Conservation (phyloP, 2,329 filamentous ascomycete species). For the Fusarium tupiense region DNA sequence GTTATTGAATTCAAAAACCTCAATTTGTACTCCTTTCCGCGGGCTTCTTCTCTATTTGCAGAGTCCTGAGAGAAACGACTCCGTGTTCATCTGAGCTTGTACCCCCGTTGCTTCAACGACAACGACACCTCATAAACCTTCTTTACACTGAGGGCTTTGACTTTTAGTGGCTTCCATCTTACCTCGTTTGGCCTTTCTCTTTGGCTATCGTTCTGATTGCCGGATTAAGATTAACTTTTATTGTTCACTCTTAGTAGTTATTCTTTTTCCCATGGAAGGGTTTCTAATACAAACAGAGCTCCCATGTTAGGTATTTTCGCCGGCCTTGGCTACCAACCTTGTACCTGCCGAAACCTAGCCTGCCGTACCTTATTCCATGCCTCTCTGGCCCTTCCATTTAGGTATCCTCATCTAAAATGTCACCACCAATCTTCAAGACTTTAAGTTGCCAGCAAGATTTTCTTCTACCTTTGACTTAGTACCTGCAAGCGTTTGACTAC, state of each 20-base stretch:
- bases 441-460: not conserved
- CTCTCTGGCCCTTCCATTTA: constrained; percentile 34
- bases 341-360: constrained; percentile 1
- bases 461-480: not conserved
- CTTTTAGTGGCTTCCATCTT: constrained; percentile 1
- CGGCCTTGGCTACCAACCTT: constrained; percentile 11
- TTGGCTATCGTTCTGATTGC: not conserved
- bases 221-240: constrained; percentile 1
- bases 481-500: not conserved
- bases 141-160: not conserved
- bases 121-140: constrained; percentile 5
- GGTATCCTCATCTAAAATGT: constrained; percentile 25
- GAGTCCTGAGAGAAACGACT: not conserved
- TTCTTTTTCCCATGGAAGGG: not conserved
- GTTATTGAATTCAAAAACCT: not conserved
- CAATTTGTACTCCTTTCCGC: not conserved
- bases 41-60: constrained; percentile 1
- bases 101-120: constrained; percentile 13
- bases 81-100: not conserved
- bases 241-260: not conserved
- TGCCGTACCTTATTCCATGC: not conserved
- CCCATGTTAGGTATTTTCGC: constrained; percentile 1
- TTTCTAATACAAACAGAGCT: not conserved
- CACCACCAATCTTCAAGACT: not conserved
- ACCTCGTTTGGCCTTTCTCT: not conserved